A percentile compares a stretch with the other conserved stretches of the same genome.
Evolutionary conservation across 2,329 filamentous ascomycete species (phyloP).

Genomic region (Plenodomus biglobosus): DNA sequence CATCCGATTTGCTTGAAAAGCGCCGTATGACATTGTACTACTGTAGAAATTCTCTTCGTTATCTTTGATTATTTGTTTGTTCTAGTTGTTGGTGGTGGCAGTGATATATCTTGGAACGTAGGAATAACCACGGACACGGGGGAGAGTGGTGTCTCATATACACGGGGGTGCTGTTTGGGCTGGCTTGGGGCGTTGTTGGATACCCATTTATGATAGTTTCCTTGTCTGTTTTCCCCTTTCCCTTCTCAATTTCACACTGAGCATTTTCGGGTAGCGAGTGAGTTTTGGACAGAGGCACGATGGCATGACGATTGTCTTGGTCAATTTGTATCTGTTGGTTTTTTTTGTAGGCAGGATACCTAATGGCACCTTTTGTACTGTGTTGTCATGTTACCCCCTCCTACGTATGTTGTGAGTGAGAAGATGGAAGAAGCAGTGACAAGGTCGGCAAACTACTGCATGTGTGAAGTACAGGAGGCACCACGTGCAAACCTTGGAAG

Average conservation of each 20-base stretch:
- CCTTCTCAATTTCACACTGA: too few species aligned
- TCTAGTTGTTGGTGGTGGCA: background rate
- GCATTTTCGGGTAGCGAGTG: constrained; percentile 5
- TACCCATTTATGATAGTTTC: constrained; percentile 18
- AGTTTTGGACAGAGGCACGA: background rate
- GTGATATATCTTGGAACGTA: constrained; percentile 14
- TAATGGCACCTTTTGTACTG: constrained; percentile 14
- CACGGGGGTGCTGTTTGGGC: background rate
- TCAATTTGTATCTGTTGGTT: constrained; percentile 4
- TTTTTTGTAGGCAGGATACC: constrained; percentile 1
- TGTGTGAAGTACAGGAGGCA: too few species aligned
- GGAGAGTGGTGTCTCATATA: background rate
- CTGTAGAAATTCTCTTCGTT: constrained; percentile 2
- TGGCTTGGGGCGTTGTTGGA: constrained; percentile 23
- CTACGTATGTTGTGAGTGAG: too few species aligned
- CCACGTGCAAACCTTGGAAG: too few species aligned
- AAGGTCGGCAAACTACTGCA: too few species aligned
- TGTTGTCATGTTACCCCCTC: too few species aligned
- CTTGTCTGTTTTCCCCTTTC: constrained; percentile 12
- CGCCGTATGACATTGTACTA: background rate
- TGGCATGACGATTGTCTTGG: constrained; percentile 13
- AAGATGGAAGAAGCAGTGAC: too few species aligned
- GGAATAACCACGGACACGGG: constrained; percentile 3
- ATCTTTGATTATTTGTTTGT: constrained; percentile 3
- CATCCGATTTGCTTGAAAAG: background rate